Conservation (phyloP, 78 protist genomes). For the Dictyostelium brefeldianum region DNA sequence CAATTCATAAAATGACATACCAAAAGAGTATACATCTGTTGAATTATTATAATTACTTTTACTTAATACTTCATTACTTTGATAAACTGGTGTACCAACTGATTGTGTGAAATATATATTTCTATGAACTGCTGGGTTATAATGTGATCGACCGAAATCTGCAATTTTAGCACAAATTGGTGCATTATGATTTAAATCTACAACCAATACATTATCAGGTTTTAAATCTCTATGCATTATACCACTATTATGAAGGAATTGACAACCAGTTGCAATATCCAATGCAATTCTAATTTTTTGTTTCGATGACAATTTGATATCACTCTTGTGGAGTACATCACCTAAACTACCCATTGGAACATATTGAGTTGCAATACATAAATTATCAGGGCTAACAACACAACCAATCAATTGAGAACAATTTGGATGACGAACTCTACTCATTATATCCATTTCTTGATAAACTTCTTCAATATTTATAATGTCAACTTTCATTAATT, state of each 20-base stretch:
- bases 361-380: not conserved
- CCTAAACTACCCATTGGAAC: not conserved
- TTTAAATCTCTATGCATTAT: not conserved
- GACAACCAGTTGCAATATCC: not conserved
- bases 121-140: not conserved
- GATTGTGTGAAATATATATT: not conserved
- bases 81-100: constrained; percentile 52
- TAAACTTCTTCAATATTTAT: not conserved
- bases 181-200: not conserved
- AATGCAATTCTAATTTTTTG: constrained; percentile 1
- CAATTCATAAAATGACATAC: not conserved
- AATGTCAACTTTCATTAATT: not conserved
- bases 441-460: not conserved
- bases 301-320: not conserved
- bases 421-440: not conserved
- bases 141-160: constrained; percentile 52
- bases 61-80: not conserved
- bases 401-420: not conserved
- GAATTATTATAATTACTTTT: no score
- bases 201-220: not conserved
- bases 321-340: not conserved
- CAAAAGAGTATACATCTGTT: not conserved
- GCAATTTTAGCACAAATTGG: constrained; percentile 2
- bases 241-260: not conserved
- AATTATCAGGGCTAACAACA: not conserved